Conservation (phyloP, 1,284 basidiomycete species). For the Boletus austroedulis region DNA sequence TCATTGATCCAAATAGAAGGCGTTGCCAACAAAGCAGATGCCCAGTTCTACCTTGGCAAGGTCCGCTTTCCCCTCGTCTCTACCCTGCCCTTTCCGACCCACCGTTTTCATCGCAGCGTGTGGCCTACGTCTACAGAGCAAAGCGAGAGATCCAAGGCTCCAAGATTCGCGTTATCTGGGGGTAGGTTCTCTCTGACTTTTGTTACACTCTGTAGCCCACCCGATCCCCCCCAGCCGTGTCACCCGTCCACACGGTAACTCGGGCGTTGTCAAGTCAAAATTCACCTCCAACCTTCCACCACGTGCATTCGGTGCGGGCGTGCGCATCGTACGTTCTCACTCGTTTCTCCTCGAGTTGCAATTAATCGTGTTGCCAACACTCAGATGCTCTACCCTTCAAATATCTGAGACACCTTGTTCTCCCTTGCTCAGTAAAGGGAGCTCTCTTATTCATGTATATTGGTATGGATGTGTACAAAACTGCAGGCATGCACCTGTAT, state of each 20-base stretch:
- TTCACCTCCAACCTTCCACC: conserved; percentile 97
- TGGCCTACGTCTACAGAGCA: conserved; percentile 97
- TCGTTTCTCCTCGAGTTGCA: not conserved
- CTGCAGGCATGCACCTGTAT: conserved; percentile 16
- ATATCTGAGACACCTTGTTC: conserved; percentile 40
- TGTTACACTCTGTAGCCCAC: not conserved
- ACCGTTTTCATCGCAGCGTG: conserved; percentile 56
- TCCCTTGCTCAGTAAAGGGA: not conserved
- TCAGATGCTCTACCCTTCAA: conserved; percentile 53
- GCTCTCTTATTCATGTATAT: conserved; percentile 13
- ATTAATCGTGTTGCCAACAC: not conserved
- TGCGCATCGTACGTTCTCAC: conserved; percentile 77
- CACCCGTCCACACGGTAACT: conserved; percentile 91
- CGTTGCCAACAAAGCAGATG: conserved; percentile 90
- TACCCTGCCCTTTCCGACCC: not conserved
- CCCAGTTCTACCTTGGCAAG: conserved; percentile 99
- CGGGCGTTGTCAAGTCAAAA: conserved; percentile 97
- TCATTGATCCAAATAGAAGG: conserved; percentile 97
- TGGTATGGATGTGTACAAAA: conserved; percentile 21
- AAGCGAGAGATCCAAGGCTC: conserved; percentile 90
- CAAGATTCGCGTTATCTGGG: conserved; percentile 97
- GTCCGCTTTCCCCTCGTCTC: conserved; percentile 46
- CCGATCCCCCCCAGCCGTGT: conserved; percentile 58
- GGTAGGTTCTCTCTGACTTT: conserved; percentile 51
- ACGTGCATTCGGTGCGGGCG: conserved; percentile 90